Base-by-base conservation (phyloP, 345 rosid genomes). In the Bretschneidera sinensis region DNA sequence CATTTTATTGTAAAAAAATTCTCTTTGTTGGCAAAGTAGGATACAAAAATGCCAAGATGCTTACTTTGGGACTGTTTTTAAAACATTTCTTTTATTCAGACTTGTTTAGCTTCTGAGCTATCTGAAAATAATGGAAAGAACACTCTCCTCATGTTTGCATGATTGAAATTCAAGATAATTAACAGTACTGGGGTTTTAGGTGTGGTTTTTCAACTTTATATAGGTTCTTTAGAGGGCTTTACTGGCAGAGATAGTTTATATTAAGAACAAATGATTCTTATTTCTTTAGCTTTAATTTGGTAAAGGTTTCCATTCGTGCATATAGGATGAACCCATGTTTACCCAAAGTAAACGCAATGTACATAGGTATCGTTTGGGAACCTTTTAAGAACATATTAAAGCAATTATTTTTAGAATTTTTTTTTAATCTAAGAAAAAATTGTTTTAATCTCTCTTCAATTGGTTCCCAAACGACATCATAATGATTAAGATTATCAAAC, bases 61-160 rank as follows among this genome's bases (percentile, higher is more conserved):
- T 64, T 72, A 63, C 70, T 79, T 57, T 72, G 51, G 62, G 55
- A 58, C 61, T 74, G 45, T 51, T 64, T 71, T 77, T 69, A 43
- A 51, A 55, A 55, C 58, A 53, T 51, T 70, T 66, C 48, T 58
- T 60, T 54, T 60, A 22, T 11, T 53, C 19, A 33, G n/a, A 18
- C 15, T 54, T 62, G 58, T 62, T 48, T 53, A 60, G 63, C 66
- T 62, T 55, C 45, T 61, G 19, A 53, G 71, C 62, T 54, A 55
- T 34, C 24, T 18, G 35, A 17, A 43, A 53, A 54, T 21, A 55
- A 59, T 57, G 61, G 24, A 61, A 59, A 51, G 73, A 58, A 48
- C 68, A 49, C 64, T 34, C 48, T 66, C 79, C 79, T 79, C 83
- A 58, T 79, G 87, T 70, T 67, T 71, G 71, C 71, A 86, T 83